Conservation (phyloP, 108 stramenopile genomes). For the Cyclostephanos invisitatus region DNA sequence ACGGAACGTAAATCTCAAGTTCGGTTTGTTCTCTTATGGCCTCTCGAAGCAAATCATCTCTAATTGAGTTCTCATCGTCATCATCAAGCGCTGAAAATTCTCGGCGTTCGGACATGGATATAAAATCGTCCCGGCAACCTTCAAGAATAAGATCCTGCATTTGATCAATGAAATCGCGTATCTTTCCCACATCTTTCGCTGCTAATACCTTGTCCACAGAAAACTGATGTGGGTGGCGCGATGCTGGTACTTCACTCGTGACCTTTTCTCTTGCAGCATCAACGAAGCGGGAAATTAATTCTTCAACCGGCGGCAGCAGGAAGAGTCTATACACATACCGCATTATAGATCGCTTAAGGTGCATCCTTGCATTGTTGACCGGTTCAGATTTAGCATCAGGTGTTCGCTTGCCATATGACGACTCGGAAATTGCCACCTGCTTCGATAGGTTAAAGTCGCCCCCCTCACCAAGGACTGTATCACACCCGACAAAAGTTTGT, state of each 20-base stretch:
- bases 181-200: slow-evolving; percentile 55
- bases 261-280: slow-evolving; percentile 51
- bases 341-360: slow-evolving; percentile 74
- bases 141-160: slow-evolving; percentile 79
- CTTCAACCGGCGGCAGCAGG: slow-evolving; percentile 64
- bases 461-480: slow-evolving; percentile 31
- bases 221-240: slow-evolving; percentile 30
- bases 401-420: slow-evolving; percentile 32
- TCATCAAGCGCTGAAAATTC: slow-evolving; percentile 50
- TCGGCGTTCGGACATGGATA: slow-evolving; percentile 54
- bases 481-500: slow-evolving; percentile 85
- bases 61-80: slow-evolving; percentile 32
- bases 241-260: slow-evolving; percentile 37
- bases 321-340: slow-evolving; percentile 77
- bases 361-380: slow-evolving; percentile 45
- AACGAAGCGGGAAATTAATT: slow-evolving; percentile 66
- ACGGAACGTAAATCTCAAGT: slow-evolving; percentile 84
- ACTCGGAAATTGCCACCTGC: slow-evolving; percentile 51
- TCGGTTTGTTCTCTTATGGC: slow-evolving; percentile 85
- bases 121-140: slow-evolving; percentile 72
- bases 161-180: slow-evolving; percentile 71
- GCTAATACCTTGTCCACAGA: slow-evolving; percentile 39
- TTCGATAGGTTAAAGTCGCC: slow-evolving; percentile 22
- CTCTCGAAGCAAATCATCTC: slow-evolving; percentile 70
- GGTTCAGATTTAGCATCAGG: slow-evolving; percentile 39